Percentiles rank a stretch among this genome's conserved stretches.
Evolutionary conservation across 306 rosid genomes (phyloP).

Genomic region (Mimosa bimucronata): DNA sequence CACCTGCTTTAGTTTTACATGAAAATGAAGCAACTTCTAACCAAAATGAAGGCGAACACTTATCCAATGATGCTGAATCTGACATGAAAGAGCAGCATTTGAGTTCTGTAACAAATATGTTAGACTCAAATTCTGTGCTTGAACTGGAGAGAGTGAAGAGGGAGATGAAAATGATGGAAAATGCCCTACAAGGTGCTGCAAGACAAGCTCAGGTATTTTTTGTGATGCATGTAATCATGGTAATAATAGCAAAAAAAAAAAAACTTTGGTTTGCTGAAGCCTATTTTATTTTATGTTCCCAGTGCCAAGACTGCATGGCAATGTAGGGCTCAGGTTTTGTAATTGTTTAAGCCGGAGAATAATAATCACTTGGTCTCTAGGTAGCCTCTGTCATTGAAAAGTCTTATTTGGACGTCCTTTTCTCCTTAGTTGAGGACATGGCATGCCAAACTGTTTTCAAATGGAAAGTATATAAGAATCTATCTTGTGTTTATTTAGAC

Average conservation of each 20-base stretch:
- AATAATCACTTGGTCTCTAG: conserved; percentile 21
- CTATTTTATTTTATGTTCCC: conserved; percentile 18
- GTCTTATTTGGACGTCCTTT: conserved; percentile 24
- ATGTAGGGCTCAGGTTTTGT: not conserved
- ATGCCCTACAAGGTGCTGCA: conserved; percentile 97
- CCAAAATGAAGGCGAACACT: conserved; percentile 47
- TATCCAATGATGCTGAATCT: conserved; percentile 45
- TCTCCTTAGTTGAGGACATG: conserved; percentile 17
- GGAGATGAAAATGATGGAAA: conserved; percentile 96
- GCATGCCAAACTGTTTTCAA: not conserved
- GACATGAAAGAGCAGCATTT: conserved; percentile 49
- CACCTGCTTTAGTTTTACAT: conserved; percentile 44
- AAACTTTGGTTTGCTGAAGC: conserved; percentile 20
- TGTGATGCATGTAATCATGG: conserved; percentile 23
- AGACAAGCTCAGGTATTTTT: conserved; percentile 93
- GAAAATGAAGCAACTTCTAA: conserved; percentile 46
- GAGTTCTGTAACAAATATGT: conserved; percentile 49
- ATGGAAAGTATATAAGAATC: not conserved
- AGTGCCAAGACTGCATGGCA: conserved; percentile 7
- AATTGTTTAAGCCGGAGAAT: conserved; percentile 17
- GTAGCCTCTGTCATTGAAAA: conserved; percentile 13
- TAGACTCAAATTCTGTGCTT: conserved; percentile 50
- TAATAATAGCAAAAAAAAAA: conserved; percentile 9
- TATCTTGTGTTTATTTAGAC: conserved; percentile 5
- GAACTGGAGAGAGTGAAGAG: conserved; percentile 76